phyloP scores from a whole-genome alignment of 176 grass and related monocot species.

The Themeda triandra region DNA sequence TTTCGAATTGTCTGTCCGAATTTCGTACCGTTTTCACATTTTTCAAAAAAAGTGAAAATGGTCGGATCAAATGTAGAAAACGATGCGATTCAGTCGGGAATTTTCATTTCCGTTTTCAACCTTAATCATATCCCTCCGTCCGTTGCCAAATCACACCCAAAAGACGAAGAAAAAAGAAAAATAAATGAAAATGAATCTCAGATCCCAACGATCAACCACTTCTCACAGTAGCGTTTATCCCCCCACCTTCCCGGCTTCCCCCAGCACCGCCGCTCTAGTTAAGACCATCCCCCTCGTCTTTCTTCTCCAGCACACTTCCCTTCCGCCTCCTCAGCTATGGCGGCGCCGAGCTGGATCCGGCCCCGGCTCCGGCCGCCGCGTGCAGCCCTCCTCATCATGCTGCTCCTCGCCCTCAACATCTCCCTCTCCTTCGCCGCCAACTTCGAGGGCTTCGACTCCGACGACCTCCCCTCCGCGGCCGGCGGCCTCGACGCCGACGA shows the following conservation, averaged over 20 bases:
- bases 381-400: constrained; percentile 41
- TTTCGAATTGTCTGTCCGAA: too few species aligned
- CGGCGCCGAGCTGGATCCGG: constrained; percentile 52
- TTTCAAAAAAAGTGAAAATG: too few species aligned
- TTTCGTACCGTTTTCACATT: too few species aligned
- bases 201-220: not conserved
- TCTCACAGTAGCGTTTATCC: too few species aligned
- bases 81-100: too few species aligned
- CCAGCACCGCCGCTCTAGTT: not conserved
- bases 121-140: too few species aligned
- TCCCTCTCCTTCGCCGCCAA: constrained; percentile 61
- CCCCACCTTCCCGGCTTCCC: too few species aligned
- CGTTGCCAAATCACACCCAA: not conserved
- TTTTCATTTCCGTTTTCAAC: too few species aligned
- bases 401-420: constrained; percentile 45
- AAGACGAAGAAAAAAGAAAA: not conserved
- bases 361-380: constrained; percentile 35
- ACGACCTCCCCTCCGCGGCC: constrained; percentile 47
- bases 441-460: constrained; percentile 91
- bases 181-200: not conserved
- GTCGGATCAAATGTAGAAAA: too few species aligned
- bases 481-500: constrained; percentile 39
- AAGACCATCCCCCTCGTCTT: not conserved
- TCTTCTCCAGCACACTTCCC: not conserved
- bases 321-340: constrained; percentile 43